These are phyloP conservation scores for Centrapalus pauciflorus DNA, from an alignment of 129 eudicot species.

Conservation along the genomic window DNA sequence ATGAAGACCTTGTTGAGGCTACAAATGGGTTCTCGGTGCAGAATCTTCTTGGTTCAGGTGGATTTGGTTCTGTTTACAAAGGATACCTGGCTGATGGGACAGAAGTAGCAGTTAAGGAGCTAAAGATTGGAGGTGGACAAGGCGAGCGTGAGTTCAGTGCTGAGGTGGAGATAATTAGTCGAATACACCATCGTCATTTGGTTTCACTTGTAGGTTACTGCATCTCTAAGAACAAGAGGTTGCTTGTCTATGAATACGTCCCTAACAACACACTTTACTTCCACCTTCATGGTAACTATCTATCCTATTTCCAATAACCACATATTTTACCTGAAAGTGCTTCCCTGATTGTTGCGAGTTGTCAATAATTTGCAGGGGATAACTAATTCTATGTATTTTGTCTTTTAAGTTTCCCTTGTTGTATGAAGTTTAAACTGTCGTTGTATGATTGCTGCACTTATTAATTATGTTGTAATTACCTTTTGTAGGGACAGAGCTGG, in stretches of 20 bases:
- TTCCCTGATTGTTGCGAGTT: not conserved
- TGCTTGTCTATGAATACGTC: slow-evolving; percentile 85
- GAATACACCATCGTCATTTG: slow-evolving; percentile 90
- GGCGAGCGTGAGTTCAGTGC: slow-evolving; percentile 93
- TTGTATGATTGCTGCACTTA: not conserved
- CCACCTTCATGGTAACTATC: slow-evolving; percentile 82
- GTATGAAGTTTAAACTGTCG: not conserved
- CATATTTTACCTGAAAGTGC: not conserved
- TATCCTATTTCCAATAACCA: not conserved
- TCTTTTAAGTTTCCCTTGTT: not conserved
- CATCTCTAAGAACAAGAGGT: slow-evolving; percentile 51
- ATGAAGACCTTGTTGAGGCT: slow-evolving; percentile 54
- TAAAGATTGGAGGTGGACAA: slow-evolving; percentile 84
- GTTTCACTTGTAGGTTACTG: slow-evolving; percentile 91
- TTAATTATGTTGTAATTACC: not conserved
- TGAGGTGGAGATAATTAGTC: slow-evolving; percentile 84
- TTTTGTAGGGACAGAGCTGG: slow-evolving; percentile 59
- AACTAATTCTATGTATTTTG: no score
- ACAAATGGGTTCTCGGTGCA: slow-evolving; percentile 65
- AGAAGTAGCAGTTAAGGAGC: slow-evolving; percentile 88
- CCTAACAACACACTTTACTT: slow-evolving; percentile 78
- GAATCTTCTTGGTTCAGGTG: slow-evolving; percentile 83
- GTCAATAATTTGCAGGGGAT: not conserved
- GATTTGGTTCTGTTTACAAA: slow-evolving; percentile 84
- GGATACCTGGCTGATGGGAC: slow-evolving; percentile 67